Conservation (phyloP, 257 asterid genomes). For the Agastache rugosa region DNA sequence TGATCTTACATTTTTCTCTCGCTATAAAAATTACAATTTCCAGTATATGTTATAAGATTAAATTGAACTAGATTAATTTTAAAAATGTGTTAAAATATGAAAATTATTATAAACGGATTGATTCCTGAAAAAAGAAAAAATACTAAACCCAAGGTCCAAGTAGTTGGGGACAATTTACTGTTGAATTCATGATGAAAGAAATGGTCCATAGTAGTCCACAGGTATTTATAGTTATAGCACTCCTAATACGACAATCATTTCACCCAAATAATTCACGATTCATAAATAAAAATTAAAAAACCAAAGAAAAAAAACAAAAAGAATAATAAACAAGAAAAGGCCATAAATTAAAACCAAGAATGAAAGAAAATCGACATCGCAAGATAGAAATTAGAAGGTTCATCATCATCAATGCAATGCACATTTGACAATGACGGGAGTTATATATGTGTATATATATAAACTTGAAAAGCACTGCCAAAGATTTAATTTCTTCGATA, state of each 20-base stretch:
- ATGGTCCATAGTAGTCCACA: conserved; percentile 43
- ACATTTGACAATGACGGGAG: conserved; percentile 33
- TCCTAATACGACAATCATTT: conserved; percentile 37
- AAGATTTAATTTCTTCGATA: conserved; percentile 6
- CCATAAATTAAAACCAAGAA: conserved; percentile 1
- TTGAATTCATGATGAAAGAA: conserved; percentile 26
- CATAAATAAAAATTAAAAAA: neutral
- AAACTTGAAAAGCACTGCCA: conserved; percentile 20
- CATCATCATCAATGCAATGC: conserved; percentile 35
- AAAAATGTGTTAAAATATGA: neutral
- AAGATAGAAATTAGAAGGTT: conserved; percentile 25
- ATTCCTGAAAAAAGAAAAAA: neutral
- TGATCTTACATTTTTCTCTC: neutral
- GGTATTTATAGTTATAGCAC: conserved; percentile 34
- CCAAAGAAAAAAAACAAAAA: conserved; percentile 7
- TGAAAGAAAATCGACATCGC: conserved; percentile 10
- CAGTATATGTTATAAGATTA: neutral
- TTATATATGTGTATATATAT: neutral
- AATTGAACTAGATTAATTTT: neutral
- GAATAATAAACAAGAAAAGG: conserved; percentile 5
- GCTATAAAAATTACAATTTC: neutral
- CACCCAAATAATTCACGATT: conserved; percentile 27
- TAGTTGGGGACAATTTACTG: conserved; percentile 31
- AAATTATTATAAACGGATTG: too few species aligned
- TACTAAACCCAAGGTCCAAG: neutral